These are phyloP conservation scores for Acacia concinna DNA, from an alignment of 331 rosid genomes.

Conservation along the genomic window DNA sequence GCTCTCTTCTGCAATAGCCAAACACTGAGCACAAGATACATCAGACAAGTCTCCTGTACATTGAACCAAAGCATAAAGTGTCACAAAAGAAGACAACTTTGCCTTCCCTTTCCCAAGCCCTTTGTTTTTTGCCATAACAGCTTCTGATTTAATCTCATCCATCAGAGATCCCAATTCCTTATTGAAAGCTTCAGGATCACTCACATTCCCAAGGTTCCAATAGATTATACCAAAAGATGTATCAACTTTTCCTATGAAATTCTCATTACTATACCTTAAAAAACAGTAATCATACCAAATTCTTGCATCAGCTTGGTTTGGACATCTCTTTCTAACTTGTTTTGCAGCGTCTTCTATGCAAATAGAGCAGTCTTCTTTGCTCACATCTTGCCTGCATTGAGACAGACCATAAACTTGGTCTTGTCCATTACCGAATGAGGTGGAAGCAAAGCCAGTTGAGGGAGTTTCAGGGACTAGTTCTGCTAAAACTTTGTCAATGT, in stretches of 20 bases:
- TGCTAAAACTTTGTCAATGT: conserved; percentile 46
- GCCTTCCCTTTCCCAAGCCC: conserved; percentile 73
- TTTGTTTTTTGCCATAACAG: conserved; percentile 32
- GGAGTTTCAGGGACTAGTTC: conserved; percentile 46
- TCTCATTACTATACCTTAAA: conserved; percentile 45
- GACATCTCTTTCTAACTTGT: conserved; percentile 48
- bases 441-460: conserved; percentile 40
- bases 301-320: conserved; percentile 55
- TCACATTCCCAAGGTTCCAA: conserved; percentile 46
- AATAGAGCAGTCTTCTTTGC: conserved; percentile 49
- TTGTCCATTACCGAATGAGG: conserved; percentile 39
- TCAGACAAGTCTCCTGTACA: conserved; percentile 73
- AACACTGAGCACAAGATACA: conserved; percentile 58
- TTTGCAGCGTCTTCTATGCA: conserved; percentile 59
- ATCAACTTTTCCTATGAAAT: conserved; percentile 52
- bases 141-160: conserved; percentile 42
- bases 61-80: conserved; percentile 65
- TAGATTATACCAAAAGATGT: conserved; percentile 56
- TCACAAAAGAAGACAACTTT: conserved; percentile 41
- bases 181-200: conserved; percentile 54
- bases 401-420: conserved; percentile 60
- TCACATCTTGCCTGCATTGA: conserved; percentile 68
- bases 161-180: conserved; percentile 43
- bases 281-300: conserved; percentile 77
- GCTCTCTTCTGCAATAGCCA: conserved; percentile 53